Base-by-base conservation (phyloP, 2,329 filamentous ascomycete genomes). In the Aureobasidium sp. region DNA sequence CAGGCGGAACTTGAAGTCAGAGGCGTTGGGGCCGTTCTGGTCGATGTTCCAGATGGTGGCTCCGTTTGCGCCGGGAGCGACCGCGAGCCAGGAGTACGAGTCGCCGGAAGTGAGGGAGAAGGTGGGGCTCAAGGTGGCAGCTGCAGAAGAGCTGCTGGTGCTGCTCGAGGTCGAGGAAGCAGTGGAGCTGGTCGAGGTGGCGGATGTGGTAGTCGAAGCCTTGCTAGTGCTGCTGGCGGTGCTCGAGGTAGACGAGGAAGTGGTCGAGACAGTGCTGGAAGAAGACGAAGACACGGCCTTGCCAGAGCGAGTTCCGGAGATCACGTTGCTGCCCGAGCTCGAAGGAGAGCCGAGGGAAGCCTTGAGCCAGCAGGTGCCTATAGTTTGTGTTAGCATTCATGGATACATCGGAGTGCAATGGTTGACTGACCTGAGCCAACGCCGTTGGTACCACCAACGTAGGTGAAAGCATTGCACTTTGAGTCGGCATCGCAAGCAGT, bases 381-480 rank as follows among this genome's bases (percentile, higher is more conserved):
- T 2, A 31, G 8, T 7, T 9, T 9, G 5, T 9, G 8, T 31
- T 31, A 31, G 4, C 29, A 31, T 31, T 5, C 2, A 31, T 31
- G 29, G 29, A 9, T 31, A 6, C 1, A 31, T 4, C 3, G 29
- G 29, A 31, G 29, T 7, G 29, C 4, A 9, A 31, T 9, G 8
- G 1, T 31, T 31, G 29, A 31, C 29, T 31, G 29, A 31, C 29
- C 29, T 8, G 14, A n/a, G 14, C 45, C 45, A 48, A 31, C 15
- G 5, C 63, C 63, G n/a, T 56, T 56, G 15, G 22, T 37, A n/a
- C 59, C 64, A 47, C 64, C 62, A 14, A 65, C 59, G 52, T 65
- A 65, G 36, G 62, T 57, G 48, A 65, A 65, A 20, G 62, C 64
- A 17, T 31, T 63, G 62, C 64, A 65, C 3, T 36, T 34, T 1